phyloP scores from a whole-genome alignment of 2,329 filamentous ascomycete species.

The Pezicula radicicola region DNA sequence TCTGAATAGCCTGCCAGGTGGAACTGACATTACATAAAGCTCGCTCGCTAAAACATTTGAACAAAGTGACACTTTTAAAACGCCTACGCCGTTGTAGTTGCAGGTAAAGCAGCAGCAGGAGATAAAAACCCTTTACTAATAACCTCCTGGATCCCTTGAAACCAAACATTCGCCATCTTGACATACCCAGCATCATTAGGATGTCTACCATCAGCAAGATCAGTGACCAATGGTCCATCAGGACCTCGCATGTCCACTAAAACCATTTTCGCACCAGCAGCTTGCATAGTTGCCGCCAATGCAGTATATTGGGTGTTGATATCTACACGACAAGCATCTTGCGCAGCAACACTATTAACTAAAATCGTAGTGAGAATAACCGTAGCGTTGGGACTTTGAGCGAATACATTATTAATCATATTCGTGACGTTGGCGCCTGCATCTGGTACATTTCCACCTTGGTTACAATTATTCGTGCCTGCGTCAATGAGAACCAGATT shows the following conservation, averaged over 20 bases:
- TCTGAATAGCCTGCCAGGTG: too few species aligned
- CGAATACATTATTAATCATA: conserved; percentile 27
- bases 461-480: conserved; percentile 26
- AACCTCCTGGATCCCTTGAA: too few species aligned
- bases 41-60: too few species aligned
- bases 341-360: background rate
- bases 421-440: conserved; percentile 25
- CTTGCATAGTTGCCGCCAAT: background rate
- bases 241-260: too few species aligned
- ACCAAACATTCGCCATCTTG: conserved; percentile 1
- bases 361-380: conserved; percentile 33
- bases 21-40: too few species aligned
- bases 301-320: background rate
- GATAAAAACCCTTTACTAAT: too few species aligned
- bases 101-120: too few species aligned
- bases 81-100: too few species aligned
- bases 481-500: conserved; percentile 26
- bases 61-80: too few species aligned
- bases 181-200: conserved; percentile 1
- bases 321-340: background rate
- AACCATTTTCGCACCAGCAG: too few species aligned
- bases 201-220: conserved; percentile 1
- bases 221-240: too few species aligned
- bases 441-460: conserved; percentile 16
- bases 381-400: conserved; percentile 25